Evolutionary conservation across 2,329 filamentous ascomycete genomes (phyloP), one percentile per base, ranked within the genome.

Genomic region (Calycina herbarum): DNA sequence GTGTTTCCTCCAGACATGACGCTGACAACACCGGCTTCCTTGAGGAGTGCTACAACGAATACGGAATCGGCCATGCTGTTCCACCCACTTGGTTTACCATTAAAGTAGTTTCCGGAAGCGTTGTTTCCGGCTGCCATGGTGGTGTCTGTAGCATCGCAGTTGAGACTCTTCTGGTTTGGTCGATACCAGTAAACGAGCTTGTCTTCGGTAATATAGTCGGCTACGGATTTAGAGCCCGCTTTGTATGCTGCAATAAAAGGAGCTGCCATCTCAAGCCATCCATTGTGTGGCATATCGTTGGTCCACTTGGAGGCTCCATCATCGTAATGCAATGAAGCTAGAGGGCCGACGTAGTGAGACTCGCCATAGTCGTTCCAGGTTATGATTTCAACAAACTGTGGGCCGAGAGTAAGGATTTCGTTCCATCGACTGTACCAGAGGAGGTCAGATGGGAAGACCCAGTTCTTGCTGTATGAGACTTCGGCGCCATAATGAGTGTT

Each of bases 331-430:
- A 63, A 78, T 77, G 13, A 79, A 76, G 62, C 83, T 70, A 3
- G 81, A 8, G 71, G 81, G 10, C 81, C 81, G 59, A 83, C 82
- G 68, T 85, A 83, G 69, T 84, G 81, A 1, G 81, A 79, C 69
- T 85, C 83, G 6, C 83, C 82, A 66, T 78, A 85, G 66, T 85
- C 83, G 66, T 84, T 84, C 81, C 72, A 79, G 13, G 81, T 80
- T 20, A 82, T 70, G 66, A 81, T 78, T 68, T 71, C 77, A 7
- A 85, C 77, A 27, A 79, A 80, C 38, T 79, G 76, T 0, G 83
- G 81, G 11, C 75, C 69, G 6, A 80, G 64, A 0, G 68, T 64
- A 4, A 79, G 69, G 59, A 81, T 76, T 60, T 80, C 73, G 57
- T 79, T 75, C 80, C 80, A 82, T 20, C 79, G 76, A 8, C 75